phyloP scores from a whole-genome alignment of 2,329 filamentous ascomycete genomes.

The Talaromyces sp. region DNA sequence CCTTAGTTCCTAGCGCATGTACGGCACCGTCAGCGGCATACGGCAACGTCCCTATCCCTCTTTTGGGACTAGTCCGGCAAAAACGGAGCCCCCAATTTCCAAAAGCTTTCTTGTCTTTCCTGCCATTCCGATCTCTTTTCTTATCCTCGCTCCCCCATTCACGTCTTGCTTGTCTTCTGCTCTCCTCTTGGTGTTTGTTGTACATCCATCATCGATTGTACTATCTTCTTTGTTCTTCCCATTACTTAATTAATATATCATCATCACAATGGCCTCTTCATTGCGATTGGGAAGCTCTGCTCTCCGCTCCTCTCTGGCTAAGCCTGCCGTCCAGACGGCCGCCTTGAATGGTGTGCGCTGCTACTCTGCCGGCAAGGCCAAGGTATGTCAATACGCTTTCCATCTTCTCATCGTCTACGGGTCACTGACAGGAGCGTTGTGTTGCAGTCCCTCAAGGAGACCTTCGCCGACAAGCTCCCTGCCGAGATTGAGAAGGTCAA shows the following conservation, averaged over 20 bases:
- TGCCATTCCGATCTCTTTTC: constrained; percentile 32
- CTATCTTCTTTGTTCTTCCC: constrained; percentile 24
- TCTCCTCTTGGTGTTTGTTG: not conserved
- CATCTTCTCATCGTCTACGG: not conserved
- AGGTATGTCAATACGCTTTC: constrained; percentile 54
- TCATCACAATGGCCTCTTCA: constrained; percentile 71
- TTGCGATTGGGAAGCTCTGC: constrained; percentile 76
- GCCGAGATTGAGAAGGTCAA: constrained; percentile 99
- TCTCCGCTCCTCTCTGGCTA: constrained; percentile 69
- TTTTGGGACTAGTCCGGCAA: constrained; percentile 10
- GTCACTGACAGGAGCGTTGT: constrained; percentile 15
- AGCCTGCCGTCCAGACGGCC: constrained; percentile 64
- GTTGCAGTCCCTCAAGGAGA: constrained; percentile 87
- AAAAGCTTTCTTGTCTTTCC: constrained; percentile 22
- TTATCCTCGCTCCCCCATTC: constrained; percentile 26
- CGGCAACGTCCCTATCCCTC: constrained; percentile 3
- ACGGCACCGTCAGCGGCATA: constrained; percentile 9
- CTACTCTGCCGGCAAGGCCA: constrained; percentile 84
- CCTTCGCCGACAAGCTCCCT: constrained; percentile 91
- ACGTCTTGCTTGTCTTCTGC: not conserved
- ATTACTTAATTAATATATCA: constrained; percentile 27
- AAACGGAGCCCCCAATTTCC: constrained; percentile 10
- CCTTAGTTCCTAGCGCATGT: not conserved
- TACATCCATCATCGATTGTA: constrained; percentile 15
- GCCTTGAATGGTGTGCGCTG: constrained; percentile 80